phyloP scores from a whole-genome alignment of 768 basidiomycete species.

The Naganishia kalamii region DNA sequence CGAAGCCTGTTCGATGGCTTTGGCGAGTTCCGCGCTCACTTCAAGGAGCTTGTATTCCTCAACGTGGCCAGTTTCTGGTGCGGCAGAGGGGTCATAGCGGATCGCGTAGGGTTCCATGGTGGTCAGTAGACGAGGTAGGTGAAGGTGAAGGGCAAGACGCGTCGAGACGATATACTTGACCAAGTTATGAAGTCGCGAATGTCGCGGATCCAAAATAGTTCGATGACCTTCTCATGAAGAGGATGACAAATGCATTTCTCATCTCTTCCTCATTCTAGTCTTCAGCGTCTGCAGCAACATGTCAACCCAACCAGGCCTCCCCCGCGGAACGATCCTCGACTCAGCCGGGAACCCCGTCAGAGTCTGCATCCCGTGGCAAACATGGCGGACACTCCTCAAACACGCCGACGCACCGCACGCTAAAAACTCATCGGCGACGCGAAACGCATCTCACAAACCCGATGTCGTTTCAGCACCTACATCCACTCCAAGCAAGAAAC shows the following conservation, averaged over 20 bases:
- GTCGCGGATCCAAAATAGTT: too few species aligned
- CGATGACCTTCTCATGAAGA: too few species aligned
- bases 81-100: constrained; percentile 11
- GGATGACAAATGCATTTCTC: too few species aligned
- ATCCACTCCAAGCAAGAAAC: not conserved
- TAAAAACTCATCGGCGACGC: not conserved
- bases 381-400: constrained; percentile 29
- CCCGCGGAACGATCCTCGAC: constrained; percentile 78
- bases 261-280: not conserved
- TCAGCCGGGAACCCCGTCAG: constrained; percentile 96
- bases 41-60: constrained; percentile 45
- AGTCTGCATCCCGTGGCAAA: constrained; percentile 55
- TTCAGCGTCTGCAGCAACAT: not conserved
- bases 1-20: constrained; percentile 34
- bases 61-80: not conserved
- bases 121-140: not conserved
- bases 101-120: not conserved
- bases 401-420: constrained; percentile 2
- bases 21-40: constrained; percentile 42
- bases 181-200: too few species aligned
- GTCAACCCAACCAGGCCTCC: constrained; percentile 43
- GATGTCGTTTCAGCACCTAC: not conserved
- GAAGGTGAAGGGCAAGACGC: too few species aligned
- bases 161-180: too few species aligned
- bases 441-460: not conserved